Evolutionary conservation across 2,329 filamentous ascomycete species (phyloP), one percentile per base, ranked within the genome.

Genomic region (Simplicillium sp.): DNA sequence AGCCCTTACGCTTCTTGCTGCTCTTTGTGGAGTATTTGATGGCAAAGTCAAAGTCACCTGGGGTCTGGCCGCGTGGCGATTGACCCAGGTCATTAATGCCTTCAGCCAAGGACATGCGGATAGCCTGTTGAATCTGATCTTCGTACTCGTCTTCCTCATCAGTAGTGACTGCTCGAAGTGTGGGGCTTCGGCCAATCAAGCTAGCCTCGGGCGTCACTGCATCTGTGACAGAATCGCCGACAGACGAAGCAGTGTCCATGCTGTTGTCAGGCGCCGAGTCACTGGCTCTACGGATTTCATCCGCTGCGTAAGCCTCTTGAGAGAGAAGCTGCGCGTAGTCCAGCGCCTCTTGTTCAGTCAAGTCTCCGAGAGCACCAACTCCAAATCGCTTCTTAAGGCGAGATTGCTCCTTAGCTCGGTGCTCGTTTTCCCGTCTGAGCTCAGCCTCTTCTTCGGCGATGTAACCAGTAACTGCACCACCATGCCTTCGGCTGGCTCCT

Each of bases 381-480:
- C 92, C 92, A 53, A 95, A 98, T 29, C 90, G 79, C 25, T 77
- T 80, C 29, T 78, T 82, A 18, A 97, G 68, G 17, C 80, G 79
- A 13, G 79, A 74, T 41, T 78, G 70, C 53, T 94, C 82, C 42
- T 80, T 81, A 17, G 71, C 70, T 32, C 77, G 75, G 34, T 77
- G 73, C 28, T 80, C 67, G 50, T 82, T 79, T 53, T 94, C 87
- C 8, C 74, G 73, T 41, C 84, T 81, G 41, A 96, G 71, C 57
- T 95, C 88, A 34, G 80, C 73, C 48, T 84, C 77, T 59, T 97
- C 90, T n/a, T 85, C 83, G 33, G 81, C 81, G 46, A 97, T 97
- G 54, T 89, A 89, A 47, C 83, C 82, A 44, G 81, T 77, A 29
- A 95, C 70, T 17, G 83, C 80, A 14, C 78, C 81, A 34, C 85